Evolutionary conservation across 1,284 basidiomycete species (phyloP).

Genomic region (Fistulinella staudtii): DNA sequence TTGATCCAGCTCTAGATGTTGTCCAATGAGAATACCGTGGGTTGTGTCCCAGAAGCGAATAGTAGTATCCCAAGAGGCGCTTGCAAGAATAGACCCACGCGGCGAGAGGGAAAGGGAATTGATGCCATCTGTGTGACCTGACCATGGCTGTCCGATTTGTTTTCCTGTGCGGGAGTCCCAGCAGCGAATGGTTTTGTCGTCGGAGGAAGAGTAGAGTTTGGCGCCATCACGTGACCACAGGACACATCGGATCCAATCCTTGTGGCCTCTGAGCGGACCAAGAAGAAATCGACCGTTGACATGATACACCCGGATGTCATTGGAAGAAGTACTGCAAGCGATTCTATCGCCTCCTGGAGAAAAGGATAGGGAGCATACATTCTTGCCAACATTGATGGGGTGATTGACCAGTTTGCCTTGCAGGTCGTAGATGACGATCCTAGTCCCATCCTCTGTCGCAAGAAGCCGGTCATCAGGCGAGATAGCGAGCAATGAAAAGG

Average conservation of each 20-base stretch:
- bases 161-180: conserved; percentile 12
- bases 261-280: background rate
- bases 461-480: conserved; percentile 4
- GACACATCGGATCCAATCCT: background rate
- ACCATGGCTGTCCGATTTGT: conserved; percentile 5
- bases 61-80: conserved; percentile 1
- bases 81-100: conserved; percentile 10
- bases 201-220: conserved; percentile 1
- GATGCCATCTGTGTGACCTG: background rate
- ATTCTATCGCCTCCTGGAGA: conserved; percentile 7
- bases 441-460: background rate
- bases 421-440: too few relatives aligned
- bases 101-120: conserved; percentile 4
- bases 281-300: background rate
- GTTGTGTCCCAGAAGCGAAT: conserved; percentile 14
- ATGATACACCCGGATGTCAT: conserved; percentile 5
- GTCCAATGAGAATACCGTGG: background rate
- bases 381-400: background rate
- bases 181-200: conserved; percentile 6
- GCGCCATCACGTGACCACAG: conserved; percentile 14
- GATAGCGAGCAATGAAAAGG: background rate
- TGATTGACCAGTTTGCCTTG: background rate
- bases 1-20: background rate
- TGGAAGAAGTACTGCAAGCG: background rate
- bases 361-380: background rate